phyloP scores from a whole-genome alignment of 192 early-diverging fungal species.

The Linnemannia exigua region DNA sequence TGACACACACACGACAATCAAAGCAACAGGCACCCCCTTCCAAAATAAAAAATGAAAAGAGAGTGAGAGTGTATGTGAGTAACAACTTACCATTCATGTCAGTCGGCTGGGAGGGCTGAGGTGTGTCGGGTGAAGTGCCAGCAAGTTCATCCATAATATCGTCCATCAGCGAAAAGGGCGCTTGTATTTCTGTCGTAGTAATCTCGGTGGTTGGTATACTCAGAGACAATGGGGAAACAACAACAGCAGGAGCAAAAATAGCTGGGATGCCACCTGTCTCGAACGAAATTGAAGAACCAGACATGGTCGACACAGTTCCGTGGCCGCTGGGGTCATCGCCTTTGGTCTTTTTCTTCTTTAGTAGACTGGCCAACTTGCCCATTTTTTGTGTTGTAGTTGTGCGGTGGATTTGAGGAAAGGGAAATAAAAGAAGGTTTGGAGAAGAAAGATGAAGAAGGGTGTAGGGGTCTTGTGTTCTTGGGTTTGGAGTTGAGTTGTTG shows the following conservation, averaged over 20 bases:
- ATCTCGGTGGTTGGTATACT: conserved; percentile 17
- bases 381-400: background rate
- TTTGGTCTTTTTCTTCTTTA: conserved; percentile 42
- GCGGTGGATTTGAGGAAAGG: background rate
- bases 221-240: conserved; percentile 18
- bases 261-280: background rate
- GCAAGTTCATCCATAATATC: conserved; percentile 49
- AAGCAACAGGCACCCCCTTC: background rate
- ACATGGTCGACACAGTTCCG: conserved; percentile 11
- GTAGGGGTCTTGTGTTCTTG: background rate
- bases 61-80: background rate
- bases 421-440: background rate
- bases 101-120: conserved; percentile 16
- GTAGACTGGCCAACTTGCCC: conserved; percentile 34
- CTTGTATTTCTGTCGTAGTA: background rate
- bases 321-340: conserved; percentile 17
- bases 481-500: background rate
- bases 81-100: conserved; percentile 36
- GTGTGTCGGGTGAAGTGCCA: conserved; percentile 25
- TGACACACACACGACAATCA: background rate
- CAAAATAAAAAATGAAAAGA: background rate
- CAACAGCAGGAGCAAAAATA: background rate
- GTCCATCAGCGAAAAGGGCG: conserved; percentile 43
- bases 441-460: background rate
- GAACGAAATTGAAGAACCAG: background rate